Conservation (phyloP, 352 stramenopile species). For the Pythium apleroticum region DNA sequence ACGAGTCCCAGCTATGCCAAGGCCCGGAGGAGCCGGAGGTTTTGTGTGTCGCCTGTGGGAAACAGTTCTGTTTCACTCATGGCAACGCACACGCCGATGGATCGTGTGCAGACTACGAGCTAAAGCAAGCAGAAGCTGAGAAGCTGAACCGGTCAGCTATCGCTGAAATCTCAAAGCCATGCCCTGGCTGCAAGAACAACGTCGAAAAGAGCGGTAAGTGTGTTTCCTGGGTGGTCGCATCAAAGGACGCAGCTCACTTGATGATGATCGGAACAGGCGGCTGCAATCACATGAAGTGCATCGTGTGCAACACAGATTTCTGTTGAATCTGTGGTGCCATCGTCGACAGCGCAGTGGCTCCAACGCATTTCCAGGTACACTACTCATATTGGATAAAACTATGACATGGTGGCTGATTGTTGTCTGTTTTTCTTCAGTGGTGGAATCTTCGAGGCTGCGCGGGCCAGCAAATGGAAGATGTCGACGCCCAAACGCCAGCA, state of each 20-base stretch:
- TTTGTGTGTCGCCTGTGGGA: conserved; percentile 41
- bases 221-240: no score
- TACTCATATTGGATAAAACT: no score
- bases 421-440: conserved; percentile 38
- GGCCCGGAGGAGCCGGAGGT: conserved; percentile 51
- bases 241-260: neutral
- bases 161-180: conserved; percentile 84
- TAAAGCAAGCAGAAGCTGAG: conserved; percentile 74
- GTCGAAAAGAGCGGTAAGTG: conserved; percentile 76
- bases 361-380: conserved; percentile 71
- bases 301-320: conserved; percentile 86
- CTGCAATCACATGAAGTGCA: conserved; percentile 93
- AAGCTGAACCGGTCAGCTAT: conserved; percentile 84
- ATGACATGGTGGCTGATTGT: neutral
- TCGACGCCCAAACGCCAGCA: conserved; percentile 40
- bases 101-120: conserved; percentile 80
- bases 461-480: conserved; percentile 74
- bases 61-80: conserved; percentile 88
- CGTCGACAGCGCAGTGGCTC: conserved; percentile 86
- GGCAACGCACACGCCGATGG: conserved; percentile 76
- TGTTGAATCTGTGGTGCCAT: conserved; percentile 88
- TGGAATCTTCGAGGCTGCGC: conserved; percentile 77
- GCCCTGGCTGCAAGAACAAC: conserved; percentile 84
- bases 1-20: conserved; percentile 55
- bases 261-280: conserved; percentile 37